Base-by-base conservation (phyloP, 768 basidiomycete species). In the Hortiboletus flavorubellus region DNA sequence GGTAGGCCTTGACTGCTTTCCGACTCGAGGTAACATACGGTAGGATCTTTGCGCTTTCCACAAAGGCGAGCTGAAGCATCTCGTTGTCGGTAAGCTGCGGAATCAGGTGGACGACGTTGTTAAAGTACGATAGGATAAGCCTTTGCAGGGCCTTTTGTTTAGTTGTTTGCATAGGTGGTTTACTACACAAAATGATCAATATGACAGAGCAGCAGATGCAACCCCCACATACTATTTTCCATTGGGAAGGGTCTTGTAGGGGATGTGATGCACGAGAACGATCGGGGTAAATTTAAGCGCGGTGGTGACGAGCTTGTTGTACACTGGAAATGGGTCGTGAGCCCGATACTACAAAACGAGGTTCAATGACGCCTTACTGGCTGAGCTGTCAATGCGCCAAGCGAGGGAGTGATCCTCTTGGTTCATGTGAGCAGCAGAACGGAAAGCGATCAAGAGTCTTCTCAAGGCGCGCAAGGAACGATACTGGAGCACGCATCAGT, bases 251-350 rank as follows among this genome's bases (percentile, higher is more conserved):
- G 81, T 85, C 74, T 93, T 96, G 75, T 85, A 93, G 0, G 96
- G 95, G 35, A 90, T 77, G 62, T 98, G 95, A 64, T 95, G 86
- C 46, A 82, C 79, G 16, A 99, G 79, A 8, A 98, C 80, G 39
- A 98, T 80, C 2, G 97, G 95, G 0, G 95, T 95, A 72, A 91
- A 99, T 65, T 84, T 85, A 29, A 99, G 77, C 2, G 93, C 75
- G 1, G 95, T 96, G 11, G 82, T 82, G 42, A 99, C 78, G 21
- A 98, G 80, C 74, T 98, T 97, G 76, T 87, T 88, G 75, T 95
- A 98, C n/a, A 98, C 94, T 96, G 37, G 16, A 31, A 18, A 42
- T 14, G 1, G 5, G 11, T 16, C 8, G 29, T 64, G 14, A 59
- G 58, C n/a, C 30, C 1, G 0, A 35, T 26, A 5, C 10, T 6